These are phyloP conservation scores for Penicillium sp. DNA, from an alignment of 2,329 filamentous ascomycete genomes.

Conservation along the genomic window DNA sequence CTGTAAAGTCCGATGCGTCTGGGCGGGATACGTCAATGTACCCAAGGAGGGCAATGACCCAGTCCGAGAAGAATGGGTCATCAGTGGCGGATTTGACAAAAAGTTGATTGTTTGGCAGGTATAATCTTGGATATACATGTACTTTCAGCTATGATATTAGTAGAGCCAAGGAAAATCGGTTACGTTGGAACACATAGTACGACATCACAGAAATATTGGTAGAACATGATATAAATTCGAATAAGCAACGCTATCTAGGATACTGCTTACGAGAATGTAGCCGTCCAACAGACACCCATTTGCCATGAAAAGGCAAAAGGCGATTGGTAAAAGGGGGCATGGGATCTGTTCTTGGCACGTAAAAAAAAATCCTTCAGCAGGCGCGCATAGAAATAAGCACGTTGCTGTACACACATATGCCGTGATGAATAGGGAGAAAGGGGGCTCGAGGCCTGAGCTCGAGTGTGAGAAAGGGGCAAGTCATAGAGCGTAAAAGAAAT, in stretches of 20 bases:
- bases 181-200: background rate
- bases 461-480: no score
- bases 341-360: slow-evolving; percentile 65
- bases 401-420: slow-evolving; percentile 77
- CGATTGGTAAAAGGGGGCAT: slow-evolving; percentile 55
- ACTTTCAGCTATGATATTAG: background rate
- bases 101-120: slow-evolving; percentile 61
- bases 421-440: slow-evolving; percentile 30
- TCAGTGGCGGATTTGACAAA: slow-evolving; percentile 69
- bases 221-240: background rate
- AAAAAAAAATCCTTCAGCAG: slow-evolving; percentile 68
- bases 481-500: no score
- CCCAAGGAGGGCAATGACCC: slow-evolving; percentile 26
- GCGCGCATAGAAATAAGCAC: slow-evolving; percentile 61
- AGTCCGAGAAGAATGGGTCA: slow-evolving; percentile 55
- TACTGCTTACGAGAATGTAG: slow-evolving; percentile 41
- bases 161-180: background rate
- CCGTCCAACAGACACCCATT: slow-evolving; percentile 53
- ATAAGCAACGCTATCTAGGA: background rate
- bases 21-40: slow-evolving; percentile 53
- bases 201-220: background rate
- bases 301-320: slow-evolving; percentile 42
- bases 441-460: slow-evolving; percentile 12
- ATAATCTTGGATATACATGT: slow-evolving; percentile 1
- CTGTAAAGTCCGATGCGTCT: slow-evolving; percentile 63